phyloP scores from a whole-genome alignment of 768 basidiomycete genomes.

The Boletus vermiculosoides region DNA sequence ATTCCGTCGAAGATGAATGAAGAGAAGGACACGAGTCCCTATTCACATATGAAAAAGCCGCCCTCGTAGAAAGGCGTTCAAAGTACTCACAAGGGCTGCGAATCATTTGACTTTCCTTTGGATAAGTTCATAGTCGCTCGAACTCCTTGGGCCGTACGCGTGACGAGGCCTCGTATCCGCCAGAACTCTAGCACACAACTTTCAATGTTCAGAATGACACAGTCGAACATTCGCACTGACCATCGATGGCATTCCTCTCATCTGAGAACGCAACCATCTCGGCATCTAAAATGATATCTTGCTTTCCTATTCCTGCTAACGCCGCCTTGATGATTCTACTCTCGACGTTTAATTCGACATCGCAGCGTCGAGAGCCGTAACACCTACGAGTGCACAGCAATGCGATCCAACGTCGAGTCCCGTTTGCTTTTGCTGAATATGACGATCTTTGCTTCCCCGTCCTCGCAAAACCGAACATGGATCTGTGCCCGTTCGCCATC shows the following conservation, averaged over 20 bases:
- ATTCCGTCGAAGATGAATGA: conserved; percentile 36
- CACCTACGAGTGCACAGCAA: conserved; percentile 54
- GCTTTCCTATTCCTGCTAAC: conserved; percentile 43
- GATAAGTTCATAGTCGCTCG: conserved; percentile 34
- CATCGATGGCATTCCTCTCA: conserved; percentile 56
- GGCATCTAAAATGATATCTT: conserved; percentile 66
- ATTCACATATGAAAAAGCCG: neutral
- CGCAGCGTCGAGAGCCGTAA: neutral
- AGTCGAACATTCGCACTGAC: conserved; percentile 38
- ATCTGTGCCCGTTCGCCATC: conserved; percentile 96
- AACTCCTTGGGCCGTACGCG: conserved; percentile 54
- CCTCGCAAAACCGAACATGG: conserved; percentile 57
- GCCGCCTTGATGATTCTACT: conserved; percentile 58
- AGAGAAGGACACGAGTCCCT: conserved; percentile 44
- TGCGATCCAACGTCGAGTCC: conserved; percentile 76
- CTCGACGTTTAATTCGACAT: neutral
- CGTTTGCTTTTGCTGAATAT: conserved; percentile 90
- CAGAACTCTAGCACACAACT: conserved; percentile 60
- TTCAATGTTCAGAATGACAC: conserved; percentile 3
- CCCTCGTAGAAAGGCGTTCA: conserved; percentile 2
- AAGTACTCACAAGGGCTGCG: conserved; percentile 20
- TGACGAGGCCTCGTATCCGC: conserved; percentile 62
- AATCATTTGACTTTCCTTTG: conserved; percentile 20
- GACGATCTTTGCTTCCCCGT: conserved; percentile 47
- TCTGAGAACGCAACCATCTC: conserved; percentile 89